Evolutionary conservation across 1,139 yeast genomes (phyloP), one percentile per base, ranked within the genome.

Genomic region (Protomyces inouyei): DNA sequence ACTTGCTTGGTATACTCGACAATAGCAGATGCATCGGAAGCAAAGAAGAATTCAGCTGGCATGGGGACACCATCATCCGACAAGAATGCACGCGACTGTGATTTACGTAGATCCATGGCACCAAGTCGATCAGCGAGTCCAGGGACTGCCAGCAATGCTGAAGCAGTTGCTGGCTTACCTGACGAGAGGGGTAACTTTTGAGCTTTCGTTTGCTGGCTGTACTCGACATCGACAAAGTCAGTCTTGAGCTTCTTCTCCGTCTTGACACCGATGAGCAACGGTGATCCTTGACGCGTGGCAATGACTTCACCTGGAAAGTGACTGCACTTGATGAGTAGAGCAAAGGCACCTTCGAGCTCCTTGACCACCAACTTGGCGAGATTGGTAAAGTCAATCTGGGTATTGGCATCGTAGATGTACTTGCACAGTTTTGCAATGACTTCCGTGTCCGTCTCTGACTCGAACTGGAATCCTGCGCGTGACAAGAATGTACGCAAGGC

Each of bases 11-110:
- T 95, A 79, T 95, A 97, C 78, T 92, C 95, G 67, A 95, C 82
- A 64, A 95, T 97, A n/a, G 98, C 92, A 35, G 98, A 89, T 45
- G 98, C 97, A 77, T 95, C 99, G 38, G 98, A 91, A 28, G 98
- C 92, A 70, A 95, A 82, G 79, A 91, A 95, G 77, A 92, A 93
- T 79, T 95, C 98, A 60, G 93, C 90, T 60, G 98, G 97, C 80
- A 86, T 86, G 70, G 97, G 97, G 68, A 86, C 80, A 65, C 96
- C 96, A 73, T 90, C 97, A 72, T 91, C 97, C 51, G 92, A 83
- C 71, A 91, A 80, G 79, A 91, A 91, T 16, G 97, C 97, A 77
- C 97, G 85, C 37, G 96, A 88, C 78, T 90, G 96, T 21, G 96
- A 88, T 70, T 90, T 64, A 53, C 60, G 53, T 16, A 64, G 59